These are phyloP conservation scores for Porcisia hertigi DNA, from an alignment of 208 protist species.

Conservation along the genomic window DNA sequence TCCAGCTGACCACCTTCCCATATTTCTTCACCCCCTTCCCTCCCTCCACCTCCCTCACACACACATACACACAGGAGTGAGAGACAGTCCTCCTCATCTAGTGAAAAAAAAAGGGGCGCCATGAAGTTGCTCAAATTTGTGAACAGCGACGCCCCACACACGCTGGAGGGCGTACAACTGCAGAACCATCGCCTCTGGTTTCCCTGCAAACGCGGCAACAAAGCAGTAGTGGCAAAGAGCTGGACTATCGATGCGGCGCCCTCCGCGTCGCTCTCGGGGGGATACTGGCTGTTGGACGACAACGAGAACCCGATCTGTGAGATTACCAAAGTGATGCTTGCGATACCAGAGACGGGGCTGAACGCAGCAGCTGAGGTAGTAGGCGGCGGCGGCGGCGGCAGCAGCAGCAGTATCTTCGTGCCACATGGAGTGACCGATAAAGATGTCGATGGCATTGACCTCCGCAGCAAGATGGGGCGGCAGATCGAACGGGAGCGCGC, in stretches of 20 bases:
- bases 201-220: conserved; percentile 18
- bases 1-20: background rate
- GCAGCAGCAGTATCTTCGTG: conserved; percentile 16
- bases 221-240: conserved; percentile 27
- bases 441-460: conserved; percentile 56
- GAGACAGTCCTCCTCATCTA: background rate
- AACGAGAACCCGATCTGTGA: conserved; percentile 60
- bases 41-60: background rate
- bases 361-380: background rate
- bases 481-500: conserved; percentile 61
- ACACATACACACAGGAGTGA: background rate
- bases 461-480: conserved; percentile 75
- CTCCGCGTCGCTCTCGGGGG: conserved; percentile 22
- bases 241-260: conserved; percentile 33
- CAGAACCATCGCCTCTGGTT: conserved; percentile 36
- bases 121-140: conserved; percentile 86
- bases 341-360: conserved; percentile 24
- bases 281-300: conserved; percentile 81
- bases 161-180: conserved; percentile 44
- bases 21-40: background rate
- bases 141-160: conserved; percentile 74
- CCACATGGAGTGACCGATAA: conserved; percentile 45
- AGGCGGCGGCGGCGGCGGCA: background rate
- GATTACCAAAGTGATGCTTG: conserved; percentile 53
- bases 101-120: background rate